Base-by-base conservation (phyloP, 2,329 filamentous ascomycete genomes). In the Apiospora pterosperma region DNA sequence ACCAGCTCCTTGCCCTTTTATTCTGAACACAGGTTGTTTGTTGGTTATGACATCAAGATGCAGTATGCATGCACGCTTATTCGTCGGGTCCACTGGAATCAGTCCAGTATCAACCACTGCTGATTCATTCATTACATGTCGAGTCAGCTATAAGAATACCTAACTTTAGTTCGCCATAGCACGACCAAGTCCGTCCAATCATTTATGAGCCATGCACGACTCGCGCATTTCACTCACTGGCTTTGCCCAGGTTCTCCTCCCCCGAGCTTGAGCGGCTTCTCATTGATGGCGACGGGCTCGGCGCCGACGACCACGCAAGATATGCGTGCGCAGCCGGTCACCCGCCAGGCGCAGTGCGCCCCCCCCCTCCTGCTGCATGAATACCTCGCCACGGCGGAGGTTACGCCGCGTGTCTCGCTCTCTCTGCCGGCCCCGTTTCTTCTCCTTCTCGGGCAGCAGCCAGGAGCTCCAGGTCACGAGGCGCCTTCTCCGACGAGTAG, bases 321-420 rank as follows among this genome's bases (percentile, higher is more conserved):
- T 21, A 65, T 48, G 28, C 65, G 63, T 6, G 55, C 60, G 23
- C 55, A 64, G 12, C 63, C 38, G 6, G 63, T 64, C 61, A 52
- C 62, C 39, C 59, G 59, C 65, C 65, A 66, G 19, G 63, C 65
- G 21, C 63, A 61, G 34, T 62, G 63, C 63, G 19, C 63, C 63
- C 1, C 65, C n/a, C n/a, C n/a, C n/a, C n/a, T n/a, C n/a, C n/a
- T n/a, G 63, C 44, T 66, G 63, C n/a, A 65, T 61, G n/a, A 63
- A 55, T 4, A 64, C 60, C 19, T 66, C 65, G 12, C 65, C 65
- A 23, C 23, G 23, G 12, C 42, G 23, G 21, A 48, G 23, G 42
- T n/a, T n/a, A n/a, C 25, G 21, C 42, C 42, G 21, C 11, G 21
- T 28, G 21, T 48, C 23, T 4, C 4, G 10, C 16, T 12, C 10